Conservation (phyloP, 1,139 yeast genomes). For the Hemisphaericaspora xylofermentans region DNA sequence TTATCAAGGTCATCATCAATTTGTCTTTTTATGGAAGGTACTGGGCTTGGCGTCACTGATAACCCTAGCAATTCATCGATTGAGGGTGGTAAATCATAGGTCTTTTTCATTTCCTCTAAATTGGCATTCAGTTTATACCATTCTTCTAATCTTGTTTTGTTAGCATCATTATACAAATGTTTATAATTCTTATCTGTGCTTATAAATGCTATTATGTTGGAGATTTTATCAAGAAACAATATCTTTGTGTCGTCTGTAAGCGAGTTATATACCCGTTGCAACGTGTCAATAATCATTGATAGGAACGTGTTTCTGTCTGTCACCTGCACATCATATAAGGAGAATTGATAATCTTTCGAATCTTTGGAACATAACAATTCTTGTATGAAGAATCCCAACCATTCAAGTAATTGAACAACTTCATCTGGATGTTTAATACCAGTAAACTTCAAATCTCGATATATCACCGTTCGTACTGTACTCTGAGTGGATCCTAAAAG, state of each 20-base stretch:
- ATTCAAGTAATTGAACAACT: constrained; percentile 19
- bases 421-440: constrained; percentile 8
- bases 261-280: background rate
- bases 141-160: constrained; percentile 3
- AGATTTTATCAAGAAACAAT: background rate
- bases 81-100: constrained; percentile 23
- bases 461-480: constrained; percentile 4
- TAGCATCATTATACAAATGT: constrained; percentile 6
- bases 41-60: constrained; percentile 4
- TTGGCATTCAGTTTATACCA: constrained; percentile 8
- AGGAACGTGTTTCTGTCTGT: constrained; percentile 2
- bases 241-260: background rate
- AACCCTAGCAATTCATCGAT: constrained; percentile 24
- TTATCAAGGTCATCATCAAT: constrained; percentile 6
- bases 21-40: constrained; percentile 4
- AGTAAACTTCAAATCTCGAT: constrained; percentile 8
- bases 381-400: constrained; percentile 14
- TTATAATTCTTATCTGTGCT: constrained; percentile 4
- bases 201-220: background rate
- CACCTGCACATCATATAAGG: background rate
- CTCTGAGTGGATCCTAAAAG: background rate
- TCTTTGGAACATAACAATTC: background rate
- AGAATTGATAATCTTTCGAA: constrained; percentile 1
- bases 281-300: background rate
- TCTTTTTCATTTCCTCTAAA: constrained; percentile 5